Percentiles rank a stretch among this genome's conserved stretches.
phyloP scores from a whole-genome alignment of 2,329 filamentous ascomycete species.

The Xylaria sp. region DNA sequence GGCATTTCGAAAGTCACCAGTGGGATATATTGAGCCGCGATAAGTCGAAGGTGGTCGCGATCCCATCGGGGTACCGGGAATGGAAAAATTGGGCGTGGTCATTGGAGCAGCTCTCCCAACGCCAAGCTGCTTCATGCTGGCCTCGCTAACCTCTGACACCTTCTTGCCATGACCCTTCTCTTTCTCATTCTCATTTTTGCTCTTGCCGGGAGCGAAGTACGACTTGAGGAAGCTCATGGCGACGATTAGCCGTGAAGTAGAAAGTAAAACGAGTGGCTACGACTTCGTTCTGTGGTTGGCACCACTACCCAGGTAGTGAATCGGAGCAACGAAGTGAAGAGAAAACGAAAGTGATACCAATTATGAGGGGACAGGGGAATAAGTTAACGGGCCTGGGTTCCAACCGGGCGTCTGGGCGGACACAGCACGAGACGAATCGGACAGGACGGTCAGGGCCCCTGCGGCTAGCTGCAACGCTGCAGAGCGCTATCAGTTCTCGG shows the following conservation, averaged over 20 bases:
- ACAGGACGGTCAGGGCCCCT: conserved; percentile 36
- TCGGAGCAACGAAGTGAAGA: conserved; percentile 20
- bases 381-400: conserved; percentile 24
- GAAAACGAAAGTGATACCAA: conserved; percentile 4
- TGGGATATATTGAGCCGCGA: conserved; percentile 51
- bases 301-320: conserved; percentile 10
- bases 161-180: conserved; percentile 38
- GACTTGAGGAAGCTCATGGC: conserved; percentile 50
- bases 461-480: conserved; percentile 31
- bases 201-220: conserved; percentile 49
- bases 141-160: conserved; percentile 38
- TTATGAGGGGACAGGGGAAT: conserved; percentile 23
- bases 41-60: conserved; percentile 42
- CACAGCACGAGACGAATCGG: conserved; percentile 27
- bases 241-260: conserved; percentile 29
- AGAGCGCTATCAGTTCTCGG: conserved; percentile 38
- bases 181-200: conserved; percentile 40
- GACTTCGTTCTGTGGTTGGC: conserved; percentile 28
- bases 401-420: conserved; percentile 23
- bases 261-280: conserved; percentile 29
- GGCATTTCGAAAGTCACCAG: conserved; percentile 55
- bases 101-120: conserved; percentile 27
- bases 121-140: conserved; percentile 30
- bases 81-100: conserved; percentile 33
- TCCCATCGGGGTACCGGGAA: conserved; percentile 39